These are phyloP conservation scores for Aspergillus sclerotioniger DNA, from an alignment of 495 filamentous ascomycete genomes.

Conservation along the genomic window DNA sequence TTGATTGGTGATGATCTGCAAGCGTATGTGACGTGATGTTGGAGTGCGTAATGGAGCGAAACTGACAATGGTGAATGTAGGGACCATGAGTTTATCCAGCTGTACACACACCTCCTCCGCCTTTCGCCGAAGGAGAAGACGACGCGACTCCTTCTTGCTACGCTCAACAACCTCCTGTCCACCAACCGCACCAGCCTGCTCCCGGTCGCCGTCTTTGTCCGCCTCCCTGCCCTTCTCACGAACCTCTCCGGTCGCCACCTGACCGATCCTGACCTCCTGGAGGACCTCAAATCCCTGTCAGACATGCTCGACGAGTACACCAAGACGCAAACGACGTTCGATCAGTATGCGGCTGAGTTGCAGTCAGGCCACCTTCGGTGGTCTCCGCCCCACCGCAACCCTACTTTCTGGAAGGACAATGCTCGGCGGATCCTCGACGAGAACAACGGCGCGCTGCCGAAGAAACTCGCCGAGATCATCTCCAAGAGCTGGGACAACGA, in stretches of 20 bases:
- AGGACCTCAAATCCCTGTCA: constrained; percentile 73
- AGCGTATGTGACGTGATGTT: constrained; percentile 54
- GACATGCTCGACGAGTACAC: constrained; percentile 90
- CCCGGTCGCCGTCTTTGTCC: constrained; percentile 75
- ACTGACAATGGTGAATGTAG: constrained; percentile 41
- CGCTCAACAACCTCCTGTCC: constrained; percentile 77
- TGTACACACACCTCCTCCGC: constrained; percentile 85
- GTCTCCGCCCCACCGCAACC: constrained; percentile 91
- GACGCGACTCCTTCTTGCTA: constrained; percentile 84
- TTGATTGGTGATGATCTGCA: constrained; percentile 83
- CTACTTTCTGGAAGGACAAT: constrained; percentile 91
- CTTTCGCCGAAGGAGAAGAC: constrained; percentile 98
- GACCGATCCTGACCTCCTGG: constrained; percentile 82
- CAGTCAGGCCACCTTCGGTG: constrained; percentile 87
- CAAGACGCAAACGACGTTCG: constrained; percentile 94
- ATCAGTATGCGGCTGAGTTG: constrained; percentile 90
- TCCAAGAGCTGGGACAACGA: constrained; percentile 83
- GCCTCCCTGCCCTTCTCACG: constrained; percentile 75
- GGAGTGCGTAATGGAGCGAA: not conserved
- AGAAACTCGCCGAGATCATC: constrained; percentile 85
- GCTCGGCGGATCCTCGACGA: constrained; percentile 88
- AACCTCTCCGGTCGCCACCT: constrained; percentile 81
- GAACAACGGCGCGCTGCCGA: constrained; percentile 72
- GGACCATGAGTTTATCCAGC: constrained; percentile 86
- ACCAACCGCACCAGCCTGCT: constrained; percentile 74